Percentiles rank a stretch among this genome's conserved stretches.
Conservation (phyloP, 306 rosid species). For the Citrullus mucosospermus region DNA sequence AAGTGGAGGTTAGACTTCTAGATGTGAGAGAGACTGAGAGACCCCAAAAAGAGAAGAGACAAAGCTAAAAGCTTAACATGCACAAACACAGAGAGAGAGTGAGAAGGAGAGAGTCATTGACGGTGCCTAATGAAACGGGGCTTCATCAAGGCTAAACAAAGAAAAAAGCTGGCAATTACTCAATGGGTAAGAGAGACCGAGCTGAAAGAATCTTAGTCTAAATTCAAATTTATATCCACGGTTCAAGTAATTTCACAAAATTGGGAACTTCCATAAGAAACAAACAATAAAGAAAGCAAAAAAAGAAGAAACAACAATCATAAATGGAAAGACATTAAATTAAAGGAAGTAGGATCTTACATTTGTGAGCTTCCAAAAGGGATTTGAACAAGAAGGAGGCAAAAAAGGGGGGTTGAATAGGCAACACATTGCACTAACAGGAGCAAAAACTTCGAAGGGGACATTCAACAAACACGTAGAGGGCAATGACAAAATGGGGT, state of each 20-base stretch:
- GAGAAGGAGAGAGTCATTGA: not conserved
- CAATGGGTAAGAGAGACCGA: not conserved
- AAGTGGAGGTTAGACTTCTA: not conserved
- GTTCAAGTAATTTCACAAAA: not conserved
- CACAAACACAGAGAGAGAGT: not conserved
- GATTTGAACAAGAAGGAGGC: not conserved
- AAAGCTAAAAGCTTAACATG: not conserved
- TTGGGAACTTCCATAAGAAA: not conserved
- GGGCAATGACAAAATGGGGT: not conserved
- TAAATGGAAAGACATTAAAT: not conserved
- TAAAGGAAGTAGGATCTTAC: not conserved
- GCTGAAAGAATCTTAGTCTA: not conserved
- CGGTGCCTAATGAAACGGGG: not conserved
- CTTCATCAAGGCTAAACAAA: not conserved
- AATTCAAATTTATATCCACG: not conserved
- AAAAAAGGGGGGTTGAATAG: not conserved
- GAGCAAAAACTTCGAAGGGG: not conserved
- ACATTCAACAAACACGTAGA: constrained; percentile 2
- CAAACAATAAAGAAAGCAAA: not conserved
- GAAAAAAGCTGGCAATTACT: not conserved
- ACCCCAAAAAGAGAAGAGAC: not conserved
- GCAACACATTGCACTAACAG: not conserved
- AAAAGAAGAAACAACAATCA: not conserved
- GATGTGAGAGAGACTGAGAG: not conserved
- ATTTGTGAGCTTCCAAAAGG: not conserved